Conservation (phyloP, 495 filamentous ascomycete genomes). For the Penicillium robsamsonii region DNA sequence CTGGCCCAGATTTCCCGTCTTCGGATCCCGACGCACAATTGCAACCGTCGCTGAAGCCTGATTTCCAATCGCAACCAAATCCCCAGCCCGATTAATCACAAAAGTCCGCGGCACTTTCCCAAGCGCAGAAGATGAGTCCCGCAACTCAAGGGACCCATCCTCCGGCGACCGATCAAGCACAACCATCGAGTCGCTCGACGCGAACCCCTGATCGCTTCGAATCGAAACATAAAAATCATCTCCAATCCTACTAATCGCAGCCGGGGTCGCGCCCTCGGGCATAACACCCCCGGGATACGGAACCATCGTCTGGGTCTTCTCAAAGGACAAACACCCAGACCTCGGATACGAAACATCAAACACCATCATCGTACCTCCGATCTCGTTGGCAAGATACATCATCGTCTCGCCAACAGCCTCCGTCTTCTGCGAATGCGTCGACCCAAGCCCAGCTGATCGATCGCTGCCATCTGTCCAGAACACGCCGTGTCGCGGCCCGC, state of each 20-base stretch:
- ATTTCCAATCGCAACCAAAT: slow-evolving; percentile 59
- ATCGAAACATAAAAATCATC: slow-evolving; percentile 42
- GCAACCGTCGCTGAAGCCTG: slow-evolving; percentile 58
- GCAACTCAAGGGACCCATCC: slow-evolving; percentile 50
- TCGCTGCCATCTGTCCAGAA: slow-evolving; percentile 46
- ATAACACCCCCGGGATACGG: slow-evolving; percentile 32
- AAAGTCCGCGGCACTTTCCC: slow-evolving; percentile 64
- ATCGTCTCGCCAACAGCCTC: slow-evolving; percentile 33
- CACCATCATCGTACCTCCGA: slow-evolving; percentile 54
- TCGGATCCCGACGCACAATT: slow-evolving; percentile 55
- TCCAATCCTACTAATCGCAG: slow-evolving; percentile 34
- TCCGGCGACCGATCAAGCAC: slow-evolving; percentile 29
- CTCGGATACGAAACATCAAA: slow-evolving; percentile 57
- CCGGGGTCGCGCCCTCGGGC: slow-evolving; percentile 34
- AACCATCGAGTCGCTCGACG: slow-evolving; percentile 35
- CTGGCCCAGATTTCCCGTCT: slow-evolving; percentile 55
- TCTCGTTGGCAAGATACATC: slow-evolving; percentile 64
- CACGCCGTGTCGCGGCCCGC: slow-evolving; percentile 65
- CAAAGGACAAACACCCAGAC: slow-evolving; percentile 42
- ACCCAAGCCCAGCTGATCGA: background rate
- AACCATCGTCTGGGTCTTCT: slow-evolving; percentile 28
- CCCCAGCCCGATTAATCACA: slow-evolving; percentile 60
- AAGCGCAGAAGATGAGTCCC: slow-evolving; percentile 53
- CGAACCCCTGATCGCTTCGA: slow-evolving; percentile 40
- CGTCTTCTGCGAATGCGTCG: slow-evolving; percentile 21